Evolutionary conservation across 1,139 yeast genomes (phyloP), one percentile per base, ranked within the genome.

Genomic region (Pichia terricola): DNA sequence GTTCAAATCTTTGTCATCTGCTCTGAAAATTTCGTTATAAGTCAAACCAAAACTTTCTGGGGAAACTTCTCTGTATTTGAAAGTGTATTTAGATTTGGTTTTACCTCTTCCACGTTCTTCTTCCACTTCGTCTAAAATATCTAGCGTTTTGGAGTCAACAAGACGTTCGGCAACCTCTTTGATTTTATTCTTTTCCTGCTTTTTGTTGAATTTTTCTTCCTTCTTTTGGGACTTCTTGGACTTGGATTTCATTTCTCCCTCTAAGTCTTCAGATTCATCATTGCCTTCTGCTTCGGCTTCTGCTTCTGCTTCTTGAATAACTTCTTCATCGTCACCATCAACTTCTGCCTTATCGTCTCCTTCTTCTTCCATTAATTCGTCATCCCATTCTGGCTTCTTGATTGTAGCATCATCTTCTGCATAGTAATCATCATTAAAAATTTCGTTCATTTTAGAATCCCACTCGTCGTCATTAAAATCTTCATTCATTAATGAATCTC

Each of bases 391-490:
- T n/a, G 81, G 81, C 51, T 75, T 76, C 35, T 51, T 63, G 4
- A 44, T 8, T 2, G 38, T 31, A 11, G 8, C 11, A 28, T 44
- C 38, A 28, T 47, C 45, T 28, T 41, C 47, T 16, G 40, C 42
- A 56, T 87, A 86, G 58, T 75, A 87, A 48, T 80, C 87, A 45
- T 87, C 95, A 58, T 86, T 76, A 61, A 94, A 94, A 36, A 89
- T 76, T 58, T 85, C 82, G 37, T 83, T 79, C 82, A 94, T 81
- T 50, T 86, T 80, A 50, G 66, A 68, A 62, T 94, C 97, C 98
- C 98, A 94, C 50, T 85, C 94, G 37, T 81, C 78, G 57, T 84
- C 89, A 53, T 87, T 89, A 61, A 87, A 94, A 59, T 91, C 97
- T 44, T 83, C 95, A 43, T 85, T 84, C 50, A 94, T 67, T 53